Base-by-base conservation (phyloP, 768 basidiomycete species). In the Chiua virens region DNA sequence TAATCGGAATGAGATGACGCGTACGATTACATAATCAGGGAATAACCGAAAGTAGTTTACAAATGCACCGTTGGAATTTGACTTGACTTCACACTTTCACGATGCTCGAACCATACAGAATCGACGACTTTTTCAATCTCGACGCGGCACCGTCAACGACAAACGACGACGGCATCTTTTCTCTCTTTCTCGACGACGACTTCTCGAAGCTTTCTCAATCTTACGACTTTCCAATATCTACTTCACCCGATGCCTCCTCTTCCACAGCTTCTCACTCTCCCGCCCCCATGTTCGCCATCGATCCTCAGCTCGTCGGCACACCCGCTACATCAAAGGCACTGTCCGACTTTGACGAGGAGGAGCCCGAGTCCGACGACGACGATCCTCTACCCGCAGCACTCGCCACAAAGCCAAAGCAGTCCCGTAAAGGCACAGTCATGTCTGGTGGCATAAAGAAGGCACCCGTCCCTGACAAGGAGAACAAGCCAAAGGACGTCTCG, bases 371-470 rank as follows among this genome's bases (percentile, higher is more conserved):
- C 20, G 69, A 69, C 22, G 69, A 72, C 27, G 27, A 67, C 64
- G 27, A 50, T 57, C 32, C 32, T 4, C 36, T 53, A 49, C 39
- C 15, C 11, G 49, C 64, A 1, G 38, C 73, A 62, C 46, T 9
- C 28, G 32, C 32, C 32, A 32, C 63, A 70, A 49, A 79, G 71
- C 8, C 73, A 76, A 65, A 80, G 83, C 57, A 75, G 75, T 47
- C 76, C 2, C 73, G 85, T 42, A 83, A 80, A 58, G 82, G 87
- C 27, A 86, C 85, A 0, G 84, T 92, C 42, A 79, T 81, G 45
- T 81, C 83, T 3, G 89, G 89, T 4, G 90, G 89, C 15, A 71
- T 92, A 48, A 76, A 75, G 47, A 92, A 92, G 70, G 80, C 82
- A 22, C 61, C 75, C 22, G 39, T 67, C 44, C 59, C 71, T 5